Percentiles rank a stretch among this genome's conserved stretches.
phyloP scores from a whole-genome alignment of 2,329 filamentous ascomycete genomes.

The Trichoderma brevicompactum region DNA sequence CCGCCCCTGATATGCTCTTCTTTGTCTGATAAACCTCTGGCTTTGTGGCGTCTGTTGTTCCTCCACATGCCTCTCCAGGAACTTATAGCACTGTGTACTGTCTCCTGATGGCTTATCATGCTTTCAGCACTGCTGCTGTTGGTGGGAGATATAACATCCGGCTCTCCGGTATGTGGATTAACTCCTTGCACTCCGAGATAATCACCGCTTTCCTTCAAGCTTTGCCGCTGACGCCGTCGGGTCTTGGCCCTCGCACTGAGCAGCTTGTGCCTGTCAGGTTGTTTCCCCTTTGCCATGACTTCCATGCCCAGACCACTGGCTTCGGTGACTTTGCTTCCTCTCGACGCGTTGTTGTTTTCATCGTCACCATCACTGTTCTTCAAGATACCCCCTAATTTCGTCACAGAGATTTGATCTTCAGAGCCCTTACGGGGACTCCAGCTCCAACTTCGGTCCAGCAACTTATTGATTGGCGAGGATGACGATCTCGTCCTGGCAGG shows the following conservation, averaged over 20 bases:
- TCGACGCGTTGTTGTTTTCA: neutral
- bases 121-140: slow-evolving; percentile 48
- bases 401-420: slow-evolving; percentile 9
- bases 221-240: slow-evolving; percentile 48
- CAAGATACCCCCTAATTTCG: slow-evolving; percentile 22
- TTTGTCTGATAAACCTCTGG: slow-evolving; percentile 48
- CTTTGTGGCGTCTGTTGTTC: slow-evolving; percentile 42
- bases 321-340: neutral
- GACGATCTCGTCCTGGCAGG: neutral
- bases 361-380: neutral
- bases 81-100: slow-evolving; percentile 40
- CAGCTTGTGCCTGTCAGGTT: neutral
- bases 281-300: neutral
- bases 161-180: slow-evolving; percentile 60
- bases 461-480: neutral
- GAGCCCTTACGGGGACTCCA: slow-evolving; percentile 31
- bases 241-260: slow-evolving; percentile 41
- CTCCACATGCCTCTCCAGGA: slow-evolving; percentile 42
- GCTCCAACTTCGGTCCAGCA: slow-evolving; percentile 31
- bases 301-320: neutral
- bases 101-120: slow-evolving; percentile 38
- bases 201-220: slow-evolving; percentile 59
- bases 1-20: slow-evolving; percentile 36
- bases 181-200: slow-evolving; percentile 63
- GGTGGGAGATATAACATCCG: slow-evolving; percentile 56